phyloP scores from a whole-genome alignment of 148 eudicot genomes.

The Drosera capensis region DNA sequence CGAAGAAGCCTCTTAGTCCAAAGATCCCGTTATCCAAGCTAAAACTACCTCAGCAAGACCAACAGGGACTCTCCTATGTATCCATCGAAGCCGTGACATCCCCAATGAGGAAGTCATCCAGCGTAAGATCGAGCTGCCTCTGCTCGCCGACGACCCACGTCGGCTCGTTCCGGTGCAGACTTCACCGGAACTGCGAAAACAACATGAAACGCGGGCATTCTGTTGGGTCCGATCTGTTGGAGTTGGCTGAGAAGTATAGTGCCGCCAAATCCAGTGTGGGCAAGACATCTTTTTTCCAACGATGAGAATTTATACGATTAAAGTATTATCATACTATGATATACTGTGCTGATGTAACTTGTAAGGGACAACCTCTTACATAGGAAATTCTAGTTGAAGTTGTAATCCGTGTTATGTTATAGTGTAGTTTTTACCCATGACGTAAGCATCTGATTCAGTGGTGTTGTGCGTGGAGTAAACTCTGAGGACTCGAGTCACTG shows the following conservation, averaged over 20 bases:
- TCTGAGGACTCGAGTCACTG: too few relatives aligned
- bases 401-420: too few relatives aligned
- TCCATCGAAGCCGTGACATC: not conserved
- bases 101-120: not conserved
- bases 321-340: too few relatives aligned
- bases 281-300: not conserved
- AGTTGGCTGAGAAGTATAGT: conserved; percentile 1
- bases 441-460: too few relatives aligned
- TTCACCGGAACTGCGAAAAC: conserved; percentile 1
- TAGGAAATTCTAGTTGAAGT: too few relatives aligned
- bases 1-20: too few relatives aligned
- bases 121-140: conserved; percentile 4
- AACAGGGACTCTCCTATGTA: not conserved
- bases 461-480: too few relatives aligned
- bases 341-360: too few relatives aligned
- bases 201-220: not conserved
- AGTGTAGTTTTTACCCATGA: too few relatives aligned
- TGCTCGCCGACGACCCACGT: conserved; percentile 10
- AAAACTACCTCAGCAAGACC: too few relatives aligned
- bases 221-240: conserved; percentile 1
- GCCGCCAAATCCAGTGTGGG: not conserved
- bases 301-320: not conserved
- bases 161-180: conserved; percentile 9
- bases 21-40: too few relatives aligned
- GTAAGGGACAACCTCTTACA: too few relatives aligned